Evolutionary conservation across 768 basidiomycete genomes (phyloP), one percentile per base, ranked within the genome.

Genomic region (Dioszegia crocea): DNA sequence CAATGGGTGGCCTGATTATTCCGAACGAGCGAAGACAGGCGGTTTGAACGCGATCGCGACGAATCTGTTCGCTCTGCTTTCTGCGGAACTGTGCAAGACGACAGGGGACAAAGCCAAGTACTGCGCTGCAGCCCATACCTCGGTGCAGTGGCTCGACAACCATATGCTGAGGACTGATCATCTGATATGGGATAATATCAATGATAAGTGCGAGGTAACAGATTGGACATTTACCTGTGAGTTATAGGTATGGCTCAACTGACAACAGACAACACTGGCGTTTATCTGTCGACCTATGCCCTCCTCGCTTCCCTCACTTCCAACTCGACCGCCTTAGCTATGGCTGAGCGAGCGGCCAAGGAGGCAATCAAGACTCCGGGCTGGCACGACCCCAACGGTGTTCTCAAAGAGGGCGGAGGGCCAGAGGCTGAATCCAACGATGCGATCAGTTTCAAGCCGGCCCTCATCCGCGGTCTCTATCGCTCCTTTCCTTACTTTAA

Each of bases 141-240:
- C 51, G 10, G 47, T 45, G 2, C 30, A 38, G 31, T 64, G 59
- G 59, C 30, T 64, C 1, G 63, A 64, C 26, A 21, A 31, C 10
- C 45, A 46, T 24, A 46, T 63, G 46, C 48, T 63, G 11, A 4
- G 26, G 3, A 47, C 52, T 4, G 53, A 59, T 27, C 58, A 54
- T 1, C 21, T 63, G 21, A 11, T 63, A 3, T 43, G 16, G 45
- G 62, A 63, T 27, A 21, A 46, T 10, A 49, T 59, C n/a, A 40
- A 38, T n/a, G 62, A 47, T 10, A 29, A 4, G 17, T 63, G 62
- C 33, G 23, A 50, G 19, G 24, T 63, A 9, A 63, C 52, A 17
- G 48, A 63, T 26, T 63, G 62, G 62, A 57, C 30, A 11, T 63
- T 63, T 24, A 63, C 63, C 40, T 64, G 63, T 64, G 45, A 36